These are phyloP conservation scores for Aeschynomene evenia DNA, from an alignment of 306 rosid species.

Conservation along the genomic window DNA sequence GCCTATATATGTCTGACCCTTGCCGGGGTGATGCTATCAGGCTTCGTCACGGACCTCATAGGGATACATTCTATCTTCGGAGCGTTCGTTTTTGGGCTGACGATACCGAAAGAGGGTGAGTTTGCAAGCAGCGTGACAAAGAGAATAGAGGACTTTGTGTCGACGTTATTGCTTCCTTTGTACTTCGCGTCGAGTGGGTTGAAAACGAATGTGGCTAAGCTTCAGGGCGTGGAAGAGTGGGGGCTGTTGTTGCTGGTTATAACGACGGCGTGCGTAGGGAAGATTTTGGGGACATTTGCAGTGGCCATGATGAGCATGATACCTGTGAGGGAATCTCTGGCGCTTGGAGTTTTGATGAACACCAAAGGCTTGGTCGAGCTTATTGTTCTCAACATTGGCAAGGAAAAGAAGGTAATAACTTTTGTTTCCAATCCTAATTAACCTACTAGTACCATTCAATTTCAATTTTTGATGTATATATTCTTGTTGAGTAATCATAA, in stretches of 20 bases:
- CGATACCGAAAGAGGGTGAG: slow-evolving; percentile 53
- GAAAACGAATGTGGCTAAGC: slow-evolving; percentile 64
- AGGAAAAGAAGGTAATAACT: slow-evolving; percentile 61
- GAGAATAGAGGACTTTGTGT: slow-evolving; percentile 75
- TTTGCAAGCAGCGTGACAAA: slow-evolving; percentile 49
- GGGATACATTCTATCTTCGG: slow-evolving; percentile 84
- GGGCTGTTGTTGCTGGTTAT: slow-evolving; percentile 54
- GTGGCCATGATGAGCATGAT: slow-evolving; percentile 59
- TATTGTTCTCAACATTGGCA: slow-evolving; percentile 85
- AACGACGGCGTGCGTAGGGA: slow-evolving; percentile 59
- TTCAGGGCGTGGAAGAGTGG: slow-evolving; percentile 48
- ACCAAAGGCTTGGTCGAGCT: slow-evolving; percentile 87
- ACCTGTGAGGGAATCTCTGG: slow-evolving; percentile 60
- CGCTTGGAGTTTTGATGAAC: slow-evolving; percentile 77
- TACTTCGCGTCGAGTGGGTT: slow-evolving; percentile 79
- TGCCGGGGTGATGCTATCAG: slow-evolving; percentile 61
- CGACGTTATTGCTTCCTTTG: slow-evolving; percentile 65
- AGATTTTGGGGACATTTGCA: slow-evolving; percentile 63
- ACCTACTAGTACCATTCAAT: no score
- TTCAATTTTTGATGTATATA: no score
- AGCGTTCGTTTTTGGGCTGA: slow-evolving; percentile 67
- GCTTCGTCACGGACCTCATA: slow-evolving; percentile 63
- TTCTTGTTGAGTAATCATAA: no score
- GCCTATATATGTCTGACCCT: slow-evolving; percentile 55
- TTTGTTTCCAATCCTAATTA: no score